A percentile compares a stretch with the other conserved stretches of the same genome.
These are phyloP conservation scores for Leccinum uliginosum DNA, from an alignment of 768 basidiomycete species.

Conservation along the genomic window DNA sequence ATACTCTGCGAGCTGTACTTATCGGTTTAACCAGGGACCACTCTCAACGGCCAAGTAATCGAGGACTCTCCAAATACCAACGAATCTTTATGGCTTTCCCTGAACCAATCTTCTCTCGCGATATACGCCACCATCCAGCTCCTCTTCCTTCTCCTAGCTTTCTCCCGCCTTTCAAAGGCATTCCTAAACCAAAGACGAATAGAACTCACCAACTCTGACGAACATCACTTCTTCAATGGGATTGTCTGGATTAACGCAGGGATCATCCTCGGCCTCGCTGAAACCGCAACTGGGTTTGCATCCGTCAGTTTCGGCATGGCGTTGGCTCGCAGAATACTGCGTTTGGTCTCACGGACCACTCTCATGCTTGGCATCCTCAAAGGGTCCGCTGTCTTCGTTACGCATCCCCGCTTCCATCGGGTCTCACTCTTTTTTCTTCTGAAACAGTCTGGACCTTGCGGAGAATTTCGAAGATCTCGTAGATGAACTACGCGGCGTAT, in stretches of 20 bases:
- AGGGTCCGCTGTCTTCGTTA: conserved; percentile 48
- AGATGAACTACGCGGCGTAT: conserved; percentile 33
- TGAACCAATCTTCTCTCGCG: conserved; percentile 58
- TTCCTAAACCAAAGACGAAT: conserved; percentile 49
- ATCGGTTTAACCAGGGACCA: conserved; percentile 7
- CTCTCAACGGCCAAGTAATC: conserved; percentile 17
- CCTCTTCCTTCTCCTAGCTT: conserved; percentile 52
- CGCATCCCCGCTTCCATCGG: background rate
- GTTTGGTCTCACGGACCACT: conserved; percentile 48
- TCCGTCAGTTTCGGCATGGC: conserved; percentile 47
- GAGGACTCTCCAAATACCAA: conserved; percentile 40
- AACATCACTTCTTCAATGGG: conserved; percentile 50
- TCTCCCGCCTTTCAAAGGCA: conserved; percentile 52
- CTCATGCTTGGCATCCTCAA: conserved; percentile 61
- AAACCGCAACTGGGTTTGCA: conserved; percentile 62
- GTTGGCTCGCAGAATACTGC: conserved; percentile 54
- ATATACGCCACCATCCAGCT: conserved; percentile 56
- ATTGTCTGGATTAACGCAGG: conserved; percentile 63
- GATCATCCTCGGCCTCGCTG: conserved; percentile 58
- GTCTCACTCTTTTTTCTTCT: background rate
- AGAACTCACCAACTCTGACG: conserved; percentile 42
- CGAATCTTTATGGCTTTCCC: conserved; percentile 48
- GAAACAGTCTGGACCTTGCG: conserved; percentile 44
- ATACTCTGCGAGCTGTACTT: background rate
- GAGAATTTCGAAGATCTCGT: conserved; percentile 51